These are phyloP conservation scores for Mortierella sp. DNA, from an alignment of 371 early-diverging fungal genomes.

Conservation along the genomic window DNA sequence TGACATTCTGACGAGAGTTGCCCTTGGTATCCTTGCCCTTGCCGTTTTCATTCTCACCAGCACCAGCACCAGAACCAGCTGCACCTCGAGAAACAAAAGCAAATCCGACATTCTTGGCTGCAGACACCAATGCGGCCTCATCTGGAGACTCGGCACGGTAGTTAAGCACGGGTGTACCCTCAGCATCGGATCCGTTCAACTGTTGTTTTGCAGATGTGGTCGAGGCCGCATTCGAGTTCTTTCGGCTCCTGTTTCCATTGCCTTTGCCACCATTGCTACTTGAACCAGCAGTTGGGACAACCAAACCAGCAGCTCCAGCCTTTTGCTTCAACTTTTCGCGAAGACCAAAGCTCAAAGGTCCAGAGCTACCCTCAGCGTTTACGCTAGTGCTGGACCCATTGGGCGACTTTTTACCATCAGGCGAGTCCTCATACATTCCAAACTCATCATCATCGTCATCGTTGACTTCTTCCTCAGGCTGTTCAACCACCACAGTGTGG, in stretches of 20 bases:
- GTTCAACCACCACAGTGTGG: conserved; percentile 93
- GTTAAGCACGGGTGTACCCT: conserved; percentile 24
- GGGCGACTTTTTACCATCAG: conserved; percentile 17
- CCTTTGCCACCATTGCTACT: background rate
- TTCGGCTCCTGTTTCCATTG: conserved; percentile 30
- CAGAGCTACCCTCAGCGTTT: background rate
- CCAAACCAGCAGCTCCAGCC: conserved; percentile 30
- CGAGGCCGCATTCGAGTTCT: conserved; percentile 28
- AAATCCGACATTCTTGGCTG: conserved; percentile 90
- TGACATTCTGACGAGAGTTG: conserved; percentile 60
- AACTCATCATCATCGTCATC: conserved; percentile 63
- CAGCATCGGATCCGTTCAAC: conserved; percentile 4
- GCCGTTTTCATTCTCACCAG: background rate
- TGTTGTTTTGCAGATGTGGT: background rate
- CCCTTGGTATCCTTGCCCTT: conserved; percentile 18
- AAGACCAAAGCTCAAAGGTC: conserved; percentile 13
- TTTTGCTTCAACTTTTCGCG: conserved; percentile 41
- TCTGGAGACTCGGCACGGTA: conserved; percentile 87
- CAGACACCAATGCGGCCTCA: conserved; percentile 87
- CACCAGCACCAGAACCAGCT: conserved; percentile 2
- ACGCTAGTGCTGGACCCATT: conserved; percentile 30
- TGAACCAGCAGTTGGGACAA: conserved; percentile 15
- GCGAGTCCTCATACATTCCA: conserved; percentile 33
- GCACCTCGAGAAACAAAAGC: conserved; percentile 69
- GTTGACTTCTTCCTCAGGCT: conserved; percentile 57